Percentiles rank a stretch among this genome's conserved stretches.
Evolutionary conservation across 2,329 filamentous ascomycete species (phyloP).

Genomic region (Fonsecaea pugnacius): DNA sequence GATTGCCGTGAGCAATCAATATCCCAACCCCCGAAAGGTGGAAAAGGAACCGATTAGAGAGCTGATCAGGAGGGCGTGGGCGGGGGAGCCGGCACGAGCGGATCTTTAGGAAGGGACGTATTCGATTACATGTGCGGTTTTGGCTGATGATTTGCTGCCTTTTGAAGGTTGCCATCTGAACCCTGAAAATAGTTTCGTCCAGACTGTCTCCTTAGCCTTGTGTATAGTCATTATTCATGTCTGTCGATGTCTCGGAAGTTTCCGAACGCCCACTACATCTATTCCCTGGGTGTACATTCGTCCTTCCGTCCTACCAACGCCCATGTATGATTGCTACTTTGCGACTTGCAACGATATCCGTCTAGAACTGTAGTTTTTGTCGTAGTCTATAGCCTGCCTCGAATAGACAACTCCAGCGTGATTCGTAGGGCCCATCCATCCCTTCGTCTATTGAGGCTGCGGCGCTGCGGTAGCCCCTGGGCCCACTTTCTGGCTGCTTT

Average conservation of each 20-base stretch:
- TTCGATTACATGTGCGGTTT: neutral
- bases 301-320: neutral
- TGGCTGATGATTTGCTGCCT: neutral
- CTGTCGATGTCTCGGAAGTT: neutral
- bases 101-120: slow-evolving; percentile 24
- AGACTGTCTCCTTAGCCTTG: neutral
- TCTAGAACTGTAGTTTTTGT: neutral
- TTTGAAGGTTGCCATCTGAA: neutral
- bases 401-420: neutral
- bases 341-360: neutral
- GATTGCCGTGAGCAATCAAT: slow-evolving; percentile 62
- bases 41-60: slow-evolving; percentile 59
- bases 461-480: neutral
- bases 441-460: neutral
- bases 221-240: neutral
- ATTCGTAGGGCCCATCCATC: neutral
- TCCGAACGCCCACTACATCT: neutral
- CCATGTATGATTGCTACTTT: too few relatives aligned
- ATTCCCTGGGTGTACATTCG: neutral
- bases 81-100: slow-evolving; percentile 52
- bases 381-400: neutral
- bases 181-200: neutral
- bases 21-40: slow-evolving; percentile 63
- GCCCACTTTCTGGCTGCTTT: neutral
- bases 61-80: slow-evolving; percentile 64